Base-by-base conservation (phyloP, 2,329 filamentous ascomycete genomes). In the Zelopaecilomyces penicillatus region DNA sequence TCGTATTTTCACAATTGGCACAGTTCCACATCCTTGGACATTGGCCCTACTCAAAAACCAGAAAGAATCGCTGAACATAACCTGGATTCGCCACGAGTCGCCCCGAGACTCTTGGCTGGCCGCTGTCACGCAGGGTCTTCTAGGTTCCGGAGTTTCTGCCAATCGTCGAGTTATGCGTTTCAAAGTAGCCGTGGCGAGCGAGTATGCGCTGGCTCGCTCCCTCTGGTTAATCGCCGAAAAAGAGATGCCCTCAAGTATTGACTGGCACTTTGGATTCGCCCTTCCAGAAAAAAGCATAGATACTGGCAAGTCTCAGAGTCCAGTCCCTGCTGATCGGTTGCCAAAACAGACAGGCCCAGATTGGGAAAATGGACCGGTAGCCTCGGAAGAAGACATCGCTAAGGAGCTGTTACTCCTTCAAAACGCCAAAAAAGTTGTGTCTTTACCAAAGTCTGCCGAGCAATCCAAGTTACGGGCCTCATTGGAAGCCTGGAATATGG, bases 11-110 rank as follows among this genome's bases (percentile, higher is more conserved):
- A 88, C 85, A 3, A 86, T 98, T 51, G 89, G 85, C 47, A 86
- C 82, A 1, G 83, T 97, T 9, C 91, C 91, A 0, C 93, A 98
- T 61, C 93, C 93, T 0, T 95, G 89, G 69, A 96, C 90, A 1
- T 73, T 88, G 36, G 76, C 82, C 43, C 77, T 80, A 9, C 70
- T 97, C 12, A 74, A 80, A 47, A 74, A 80, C 51, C 74, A 80
- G 46, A 73, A 77, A 35, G 72, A 79, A 3, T 67, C 73, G 2
- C 68, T 87, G 40, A 82, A 83, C 39, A 65, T 83, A 2, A 63
- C 70, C 6, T 84, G 80, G 69, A 76, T 90, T 49, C 77, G 83
- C 38, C 74, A 82, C 46, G 69, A 83, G 44, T 82, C 85, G 1
- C 66, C 73, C 30, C 86, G 90, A 28, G 88, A 98, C 61, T 67